A percentile compares a stretch with the other conserved stretches of the same genome.
Evolutionary conservation across 257 asterid species (phyloP).

Genomic region (Lycium ferocissimum): DNA sequence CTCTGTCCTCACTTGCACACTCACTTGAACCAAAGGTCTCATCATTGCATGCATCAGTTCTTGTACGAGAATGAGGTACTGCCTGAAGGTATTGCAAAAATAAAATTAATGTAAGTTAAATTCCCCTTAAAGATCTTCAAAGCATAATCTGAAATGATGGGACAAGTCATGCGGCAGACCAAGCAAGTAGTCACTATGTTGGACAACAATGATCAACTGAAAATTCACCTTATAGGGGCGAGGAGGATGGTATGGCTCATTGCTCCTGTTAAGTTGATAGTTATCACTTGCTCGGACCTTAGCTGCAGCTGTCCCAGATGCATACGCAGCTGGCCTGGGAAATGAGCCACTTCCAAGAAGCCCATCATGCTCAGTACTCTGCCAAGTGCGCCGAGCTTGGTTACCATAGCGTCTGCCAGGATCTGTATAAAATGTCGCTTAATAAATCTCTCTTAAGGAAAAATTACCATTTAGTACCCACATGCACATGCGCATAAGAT

Average conservation of each 20-base stretch:
- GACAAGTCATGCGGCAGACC: conserved; percentile 20
- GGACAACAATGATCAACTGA: conserved; percentile 1
- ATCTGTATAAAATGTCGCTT: conserved; percentile 48
- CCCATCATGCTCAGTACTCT: conserved; percentile 91
- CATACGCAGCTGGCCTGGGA: conserved; percentile 78
- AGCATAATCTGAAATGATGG: conserved; percentile 23
- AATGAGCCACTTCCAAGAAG: conserved; percentile 98
- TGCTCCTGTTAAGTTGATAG: conserved; percentile 71
- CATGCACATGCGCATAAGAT: background rate
- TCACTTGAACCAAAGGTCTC: conserved; percentile 94
- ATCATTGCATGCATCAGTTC: conserved; percentile 66
- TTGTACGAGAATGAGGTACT: conserved; percentile 71
- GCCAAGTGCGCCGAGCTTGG: conserved; percentile 80
- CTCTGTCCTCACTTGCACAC: conserved; percentile 72
- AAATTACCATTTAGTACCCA: conserved; percentile 19
- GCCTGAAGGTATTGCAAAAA: conserved; percentile 58
- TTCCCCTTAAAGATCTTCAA: conserved; percentile 16
- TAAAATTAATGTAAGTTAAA: background rate
- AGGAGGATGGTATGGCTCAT: conserved; percentile 96
- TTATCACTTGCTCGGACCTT: conserved; percentile 65
- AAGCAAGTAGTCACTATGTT: background rate
- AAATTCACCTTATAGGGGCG: conserved; percentile 88
- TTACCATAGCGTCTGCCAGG: conserved; percentile 68
- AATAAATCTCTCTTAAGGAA: background rate
- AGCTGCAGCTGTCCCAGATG: conserved; percentile 63